Evolutionary conservation across 805 yeast species (phyloP).

Genomic region (Limtongia smithiae): DNA sequence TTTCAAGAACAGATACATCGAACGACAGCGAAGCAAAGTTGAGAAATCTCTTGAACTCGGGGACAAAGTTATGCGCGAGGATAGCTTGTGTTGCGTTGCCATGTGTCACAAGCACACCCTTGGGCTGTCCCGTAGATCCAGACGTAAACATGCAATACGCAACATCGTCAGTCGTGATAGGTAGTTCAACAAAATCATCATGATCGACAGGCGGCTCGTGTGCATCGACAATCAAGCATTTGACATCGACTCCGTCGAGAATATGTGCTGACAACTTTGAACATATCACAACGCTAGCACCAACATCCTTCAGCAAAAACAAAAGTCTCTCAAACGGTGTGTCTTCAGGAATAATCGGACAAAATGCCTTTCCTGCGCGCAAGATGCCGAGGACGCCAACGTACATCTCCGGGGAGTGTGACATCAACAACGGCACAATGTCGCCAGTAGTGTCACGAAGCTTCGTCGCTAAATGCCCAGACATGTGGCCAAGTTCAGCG

Average conservation of each 20-base stretch:
- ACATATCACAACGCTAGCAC: slow-evolving; percentile 21
- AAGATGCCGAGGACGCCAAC: slow-evolving; percentile 28
- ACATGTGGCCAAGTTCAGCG: slow-evolving; percentile 8
- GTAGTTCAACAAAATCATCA: neutral
- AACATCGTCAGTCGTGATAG: slow-evolving; percentile 1
- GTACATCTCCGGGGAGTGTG: slow-evolving; percentile 28
- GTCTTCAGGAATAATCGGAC: slow-evolving; percentile 27
- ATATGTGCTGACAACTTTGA: slow-evolving; percentile 1
- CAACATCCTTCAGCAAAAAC: slow-evolving; percentile 20
- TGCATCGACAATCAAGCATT: slow-evolving; percentile 5
- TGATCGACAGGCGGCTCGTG: neutral
- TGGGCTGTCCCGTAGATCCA: slow-evolving; percentile 54
- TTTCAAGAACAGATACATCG: slow-evolving; percentile 33
- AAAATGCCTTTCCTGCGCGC: slow-evolving; percentile 29
- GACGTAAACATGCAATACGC: slow-evolving; percentile 41
- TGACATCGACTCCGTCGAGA: slow-evolving; percentile 4
- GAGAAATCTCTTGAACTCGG: slow-evolving; percentile 26
- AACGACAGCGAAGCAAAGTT: slow-evolving; percentile 32
- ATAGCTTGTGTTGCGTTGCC: slow-evolving; percentile 26
- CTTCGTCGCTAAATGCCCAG: slow-evolving; percentile 2
- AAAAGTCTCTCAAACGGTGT: slow-evolving; percentile 25
- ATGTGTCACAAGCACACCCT: slow-evolving; percentile 44
- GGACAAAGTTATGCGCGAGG: slow-evolving; percentile 28
- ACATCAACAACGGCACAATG: slow-evolving; percentile 27
- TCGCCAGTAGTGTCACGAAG: neutral